phyloP scores from a whole-genome alignment of 1,284 basidiomycete species.

The Malassezia vespertilionis region DNA sequence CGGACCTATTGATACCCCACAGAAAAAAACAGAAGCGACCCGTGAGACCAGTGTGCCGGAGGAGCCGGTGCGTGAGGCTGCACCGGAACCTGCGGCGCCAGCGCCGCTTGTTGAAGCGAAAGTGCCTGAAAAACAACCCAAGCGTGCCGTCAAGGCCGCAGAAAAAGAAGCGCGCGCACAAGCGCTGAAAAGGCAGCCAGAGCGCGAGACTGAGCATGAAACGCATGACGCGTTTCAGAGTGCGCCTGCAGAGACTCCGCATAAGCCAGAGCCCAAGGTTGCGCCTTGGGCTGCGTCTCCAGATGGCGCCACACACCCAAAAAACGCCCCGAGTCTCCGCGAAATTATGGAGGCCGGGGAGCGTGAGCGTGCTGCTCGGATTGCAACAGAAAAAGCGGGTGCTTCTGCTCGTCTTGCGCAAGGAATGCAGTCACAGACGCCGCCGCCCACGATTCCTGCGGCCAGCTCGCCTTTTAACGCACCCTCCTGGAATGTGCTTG shows the following conservation, averaged over 20 bases:
- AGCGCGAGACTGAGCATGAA: too few relatives aligned
- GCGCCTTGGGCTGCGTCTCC: constrained; percentile 35
- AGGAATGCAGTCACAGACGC: constrained; percentile 53
- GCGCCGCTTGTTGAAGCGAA: too few relatives aligned
- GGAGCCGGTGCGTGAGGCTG: not conserved
- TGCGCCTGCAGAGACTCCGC: constrained; percentile 29
- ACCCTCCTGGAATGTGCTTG: constrained; percentile 22
- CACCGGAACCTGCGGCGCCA: too few relatives aligned
- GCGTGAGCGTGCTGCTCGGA: constrained; percentile 46
- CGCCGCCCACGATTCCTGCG: constrained; percentile 57
- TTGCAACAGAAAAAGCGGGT: not conserved
- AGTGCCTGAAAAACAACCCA: too few relatives aligned
- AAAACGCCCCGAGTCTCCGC: constrained; percentile 56
- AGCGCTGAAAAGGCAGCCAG: too few relatives aligned
- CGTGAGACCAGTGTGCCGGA: not conserved
- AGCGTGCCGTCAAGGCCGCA: too few relatives aligned
- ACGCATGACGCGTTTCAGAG: too few relatives aligned
- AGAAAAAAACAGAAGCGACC: not conserved
- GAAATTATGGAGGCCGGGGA: constrained; percentile 92
- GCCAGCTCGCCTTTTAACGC: constrained; percentile 51
- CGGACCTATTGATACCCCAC: not conserved
- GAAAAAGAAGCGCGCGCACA: too few relatives aligned
- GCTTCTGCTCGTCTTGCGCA: constrained; percentile 25
- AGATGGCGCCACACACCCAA: constrained; percentile 18
- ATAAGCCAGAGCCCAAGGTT: constrained; percentile 10